These are phyloP conservation scores for Trametes hirsuta DNA, from an alignment of 1,284 basidiomycete genomes.

Conservation along the genomic window DNA sequence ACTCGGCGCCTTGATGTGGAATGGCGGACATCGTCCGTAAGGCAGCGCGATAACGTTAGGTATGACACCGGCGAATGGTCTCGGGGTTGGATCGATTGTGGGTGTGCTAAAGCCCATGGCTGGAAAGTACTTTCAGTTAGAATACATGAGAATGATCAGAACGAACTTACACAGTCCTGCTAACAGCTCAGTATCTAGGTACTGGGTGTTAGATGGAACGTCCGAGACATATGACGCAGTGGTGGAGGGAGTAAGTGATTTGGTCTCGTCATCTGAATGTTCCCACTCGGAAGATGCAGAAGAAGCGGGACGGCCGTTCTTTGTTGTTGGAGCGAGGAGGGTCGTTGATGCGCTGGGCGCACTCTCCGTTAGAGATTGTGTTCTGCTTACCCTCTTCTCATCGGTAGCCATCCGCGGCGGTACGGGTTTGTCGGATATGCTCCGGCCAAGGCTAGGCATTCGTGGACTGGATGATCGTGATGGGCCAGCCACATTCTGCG, in stretches of 20 bases:
- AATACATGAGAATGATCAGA: neutral
- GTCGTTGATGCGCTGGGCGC: constrained; percentile 2
- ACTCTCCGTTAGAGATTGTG: constrained; percentile 17
- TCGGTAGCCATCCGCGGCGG: constrained; percentile 6
- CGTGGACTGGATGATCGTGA: constrained; percentile 1
- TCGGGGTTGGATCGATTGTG: constrained; percentile 48
- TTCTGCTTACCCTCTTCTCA: constrained; percentile 8
- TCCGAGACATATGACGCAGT: constrained; percentile 4
- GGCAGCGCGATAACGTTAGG: constrained; percentile 74
- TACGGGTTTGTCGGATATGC: constrained; percentile 18
- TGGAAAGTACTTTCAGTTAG: constrained; percentile 25
- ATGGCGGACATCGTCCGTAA: constrained; percentile 63
- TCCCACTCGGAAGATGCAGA: constrained; percentile 6
- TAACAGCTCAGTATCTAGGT: constrained; percentile 63
- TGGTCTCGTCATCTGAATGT: constrained; percentile 13
- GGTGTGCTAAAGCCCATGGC: constrained; percentile 70
- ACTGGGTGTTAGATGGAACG: constrained; percentile 52
- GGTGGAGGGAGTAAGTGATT: neutral
- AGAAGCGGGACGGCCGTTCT: constrained; percentile 5
- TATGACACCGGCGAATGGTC: constrained; percentile 55
- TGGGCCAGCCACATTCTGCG: neutral
- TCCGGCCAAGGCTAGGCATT: constrained; percentile 11
- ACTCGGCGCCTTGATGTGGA: constrained; percentile 71
- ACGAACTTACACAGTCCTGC: constrained; percentile 64
- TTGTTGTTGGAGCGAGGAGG: neutral